These are phyloP conservation scores for Hibiscus tridactylites DNA, from an alignment of 345 rosid genomes.

Conservation along the genomic window DNA sequence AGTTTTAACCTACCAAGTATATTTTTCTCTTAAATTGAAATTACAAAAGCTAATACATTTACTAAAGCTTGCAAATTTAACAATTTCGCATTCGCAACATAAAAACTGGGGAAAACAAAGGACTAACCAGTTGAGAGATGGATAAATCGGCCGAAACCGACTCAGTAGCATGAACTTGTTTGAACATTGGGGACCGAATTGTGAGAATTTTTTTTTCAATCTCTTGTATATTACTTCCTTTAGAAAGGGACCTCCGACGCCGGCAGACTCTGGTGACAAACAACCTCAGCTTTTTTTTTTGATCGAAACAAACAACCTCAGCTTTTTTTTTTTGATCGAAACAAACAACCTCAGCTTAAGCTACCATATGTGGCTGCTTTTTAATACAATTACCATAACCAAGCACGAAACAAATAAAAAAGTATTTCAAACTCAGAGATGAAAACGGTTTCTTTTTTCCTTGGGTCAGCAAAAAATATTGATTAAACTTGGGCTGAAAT, in stretches of 20 bases:
- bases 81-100: neutral
- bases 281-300: slow-evolving; percentile 33
- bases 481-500: slow-evolving; percentile 13
- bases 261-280: slow-evolving; percentile 41
- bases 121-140: slow-evolving; percentile 36
- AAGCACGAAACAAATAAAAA: neutral
- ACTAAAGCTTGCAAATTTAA: neutral
- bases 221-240: slow-evolving; percentile 22
- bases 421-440: neutral
- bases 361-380: slow-evolving; percentile 33
- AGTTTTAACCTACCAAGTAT: neutral
- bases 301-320: slow-evolving; percentile 28
- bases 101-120: neutral
- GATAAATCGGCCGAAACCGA: slow-evolving; percentile 32
- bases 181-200: slow-evolving; percentile 25
- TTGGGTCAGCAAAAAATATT: neutral
- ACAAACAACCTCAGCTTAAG: slow-evolving; percentile 50
- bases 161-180: slow-evolving; percentile 28
- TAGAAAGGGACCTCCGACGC: slow-evolving; percentile 35
- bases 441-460: neutral
- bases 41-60: neutral
- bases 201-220: slow-evolving; percentile 18
- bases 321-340: slow-evolving; percentile 14
- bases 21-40: neutral
- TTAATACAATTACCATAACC: slow-evolving; percentile 4